Evolutionary conservation across 345 rosid species (phyloP).

Genomic region (Pelargonium nanum): DNA sequence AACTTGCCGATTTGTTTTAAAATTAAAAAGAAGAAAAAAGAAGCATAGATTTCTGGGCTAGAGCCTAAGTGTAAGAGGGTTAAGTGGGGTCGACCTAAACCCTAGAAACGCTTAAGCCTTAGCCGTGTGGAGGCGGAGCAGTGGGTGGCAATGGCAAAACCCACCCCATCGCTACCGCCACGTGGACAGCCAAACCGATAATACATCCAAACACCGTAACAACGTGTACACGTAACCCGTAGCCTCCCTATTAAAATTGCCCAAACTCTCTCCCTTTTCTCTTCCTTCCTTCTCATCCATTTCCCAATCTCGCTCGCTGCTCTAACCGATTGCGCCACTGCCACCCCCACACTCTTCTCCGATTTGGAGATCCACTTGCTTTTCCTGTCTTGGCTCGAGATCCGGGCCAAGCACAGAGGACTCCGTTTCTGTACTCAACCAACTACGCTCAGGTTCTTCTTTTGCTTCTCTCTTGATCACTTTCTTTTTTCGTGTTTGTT

Average conservation of each 20-base stretch:
- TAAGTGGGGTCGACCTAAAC: neutral
- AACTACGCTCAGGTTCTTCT: conserved; percentile 5
- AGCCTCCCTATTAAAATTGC: conserved; percentile 50
- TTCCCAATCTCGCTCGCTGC: conserved; percentile 4
- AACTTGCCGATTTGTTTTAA: too few species aligned
- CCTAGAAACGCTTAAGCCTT: neutral
- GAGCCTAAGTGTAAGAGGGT: conserved; percentile 13
- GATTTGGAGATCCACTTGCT: conserved; percentile 36
- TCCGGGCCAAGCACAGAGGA: conserved; percentile 86
- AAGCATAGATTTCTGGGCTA: too few species aligned
- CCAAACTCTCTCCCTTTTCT: neutral
- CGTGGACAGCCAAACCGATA: conserved; percentile 18
- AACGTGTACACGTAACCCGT: conserved; percentile 38
- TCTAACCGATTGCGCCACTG: conserved; percentile 21
- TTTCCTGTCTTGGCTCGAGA: conserved; percentile 85
- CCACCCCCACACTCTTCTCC: too few species aligned
- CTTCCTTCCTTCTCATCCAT: conserved; percentile 24
- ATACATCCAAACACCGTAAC: too few species aligned
- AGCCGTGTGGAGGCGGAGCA: conserved; percentile 15
- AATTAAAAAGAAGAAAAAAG: too few species aligned
- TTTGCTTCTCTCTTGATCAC: neutral
- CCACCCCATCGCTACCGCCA: conserved; percentile 19
- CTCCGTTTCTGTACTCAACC: conserved; percentile 13
- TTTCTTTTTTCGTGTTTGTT: conserved; percentile 14
- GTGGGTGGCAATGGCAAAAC: conserved; percentile 7